These are phyloP conservation scores for Aspergillus clavatus DNA, from an alignment of 2,329 filamentous ascomycete species.

Conservation along the genomic window DNA sequence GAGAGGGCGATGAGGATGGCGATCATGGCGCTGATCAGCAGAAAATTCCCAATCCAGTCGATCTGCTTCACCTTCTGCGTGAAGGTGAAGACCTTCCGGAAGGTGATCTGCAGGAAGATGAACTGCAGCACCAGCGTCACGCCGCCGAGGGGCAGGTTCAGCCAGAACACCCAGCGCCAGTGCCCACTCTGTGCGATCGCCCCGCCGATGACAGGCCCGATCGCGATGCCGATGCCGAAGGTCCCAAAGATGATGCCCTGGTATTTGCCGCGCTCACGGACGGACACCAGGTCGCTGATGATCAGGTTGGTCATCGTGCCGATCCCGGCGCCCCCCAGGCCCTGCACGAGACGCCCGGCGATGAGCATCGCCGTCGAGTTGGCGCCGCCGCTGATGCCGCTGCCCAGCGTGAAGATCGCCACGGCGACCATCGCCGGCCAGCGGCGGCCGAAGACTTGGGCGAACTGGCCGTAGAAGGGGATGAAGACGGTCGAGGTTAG, in stretches of 20 bases:
- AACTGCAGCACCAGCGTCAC: neutral
- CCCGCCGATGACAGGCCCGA: constrained; percentile 22
- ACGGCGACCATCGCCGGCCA: constrained; percentile 3
- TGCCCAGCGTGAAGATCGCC: constrained; percentile 9
- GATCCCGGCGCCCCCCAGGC: neutral
- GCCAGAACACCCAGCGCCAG: constrained; percentile 22
- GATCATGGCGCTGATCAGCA: neutral
- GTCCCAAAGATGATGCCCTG: neutral
- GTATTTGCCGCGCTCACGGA: constrained; percentile 1
- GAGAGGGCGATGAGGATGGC: constrained; percentile 2
- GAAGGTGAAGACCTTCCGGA: neutral
- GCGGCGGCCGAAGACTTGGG: constrained; percentile 10
- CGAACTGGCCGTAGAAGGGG: constrained; percentile 1
- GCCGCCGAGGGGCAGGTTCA: constrained; percentile 12
- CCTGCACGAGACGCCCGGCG: constrained; percentile 1
- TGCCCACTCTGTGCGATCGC: constrained; percentile 15
- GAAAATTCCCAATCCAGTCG: constrained; percentile 3
- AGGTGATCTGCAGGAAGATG: constrained; percentile 1
- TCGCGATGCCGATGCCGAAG: constrained; percentile 12
- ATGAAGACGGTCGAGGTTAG: too few relatives aligned
- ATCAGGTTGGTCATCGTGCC: neutral
- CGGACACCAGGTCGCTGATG: neutral
- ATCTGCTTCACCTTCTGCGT: neutral
- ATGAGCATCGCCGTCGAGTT: constrained; percentile 1
- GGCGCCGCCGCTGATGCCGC: constrained; percentile 6